phyloP scores from a whole-genome alignment of 768 basidiomycete genomes.

The Lentinula guzmanii region DNA sequence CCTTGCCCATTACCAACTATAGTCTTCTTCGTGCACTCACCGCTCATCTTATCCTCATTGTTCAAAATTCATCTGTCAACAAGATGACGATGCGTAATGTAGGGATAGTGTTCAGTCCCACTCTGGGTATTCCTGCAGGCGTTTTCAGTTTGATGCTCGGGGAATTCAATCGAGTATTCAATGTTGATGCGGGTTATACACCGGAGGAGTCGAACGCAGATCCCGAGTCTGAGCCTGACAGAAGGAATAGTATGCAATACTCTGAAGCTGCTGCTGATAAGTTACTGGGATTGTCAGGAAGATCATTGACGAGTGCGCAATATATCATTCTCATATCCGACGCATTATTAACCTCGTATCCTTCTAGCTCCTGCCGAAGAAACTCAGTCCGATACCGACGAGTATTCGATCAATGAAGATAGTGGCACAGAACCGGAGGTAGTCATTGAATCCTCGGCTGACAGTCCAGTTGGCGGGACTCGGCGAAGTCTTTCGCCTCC shows the following conservation, averaged over 20 bases:
- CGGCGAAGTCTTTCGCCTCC: constrained; percentile 28
- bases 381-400: constrained; percentile 64
- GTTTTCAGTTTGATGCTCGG: constrained; percentile 93
- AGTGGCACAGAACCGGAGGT: constrained; percentile 66
- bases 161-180: constrained; percentile 92
- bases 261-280: constrained; percentile 79
- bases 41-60: constrained; percentile 91
- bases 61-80: constrained; percentile 84
- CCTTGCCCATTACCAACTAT: constrained; percentile 89
- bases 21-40: constrained; percentile 89
- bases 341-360: not conserved
- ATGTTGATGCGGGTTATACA: constrained; percentile 48
- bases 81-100: constrained; percentile 99
- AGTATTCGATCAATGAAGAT: constrained; percentile 51
- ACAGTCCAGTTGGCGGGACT: constrained; percentile 21
- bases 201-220: constrained; percentile 2
- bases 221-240: constrained; percentile 32
- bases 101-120: constrained; percentile 97
- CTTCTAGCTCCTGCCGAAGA: constrained; percentile 48
- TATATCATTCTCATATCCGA: not conserved
- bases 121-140: constrained; percentile 95
- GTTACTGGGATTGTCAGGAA: constrained; percentile 71
- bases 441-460: constrained; percentile 42
- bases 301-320: constrained; percentile 57
- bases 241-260: constrained; percentile 81